Evolutionary conservation across 2,329 filamentous ascomycete species (phyloP).

Genomic region (Colletotrichum gloeosporioides): DNA sequence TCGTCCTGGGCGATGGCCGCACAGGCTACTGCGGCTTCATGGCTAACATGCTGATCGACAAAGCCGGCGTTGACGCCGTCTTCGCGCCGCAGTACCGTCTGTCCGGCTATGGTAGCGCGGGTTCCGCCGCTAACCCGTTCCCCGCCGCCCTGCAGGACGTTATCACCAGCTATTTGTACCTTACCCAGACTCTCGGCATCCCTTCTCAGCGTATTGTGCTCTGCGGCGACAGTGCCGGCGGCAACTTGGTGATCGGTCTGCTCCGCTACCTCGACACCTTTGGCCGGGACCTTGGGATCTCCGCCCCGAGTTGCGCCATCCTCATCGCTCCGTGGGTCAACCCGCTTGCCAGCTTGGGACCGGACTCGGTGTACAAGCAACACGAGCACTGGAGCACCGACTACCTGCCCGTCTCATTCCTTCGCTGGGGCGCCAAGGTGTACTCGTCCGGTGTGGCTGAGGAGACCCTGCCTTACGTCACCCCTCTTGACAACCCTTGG

Average conservation of each 20-base stretch:
- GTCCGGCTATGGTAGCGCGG: constrained; percentile 18
- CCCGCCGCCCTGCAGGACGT: constrained; percentile 36
- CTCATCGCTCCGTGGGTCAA: constrained; percentile 6
- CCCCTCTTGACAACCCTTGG: constrained; percentile 1
- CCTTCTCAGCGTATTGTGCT: constrained; percentile 32
- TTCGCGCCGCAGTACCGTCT: constrained; percentile 38
- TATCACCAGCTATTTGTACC: constrained; percentile 32
- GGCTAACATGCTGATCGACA: constrained; percentile 25
- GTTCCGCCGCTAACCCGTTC: constrained; percentile 21
- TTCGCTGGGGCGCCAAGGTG: constrained; percentile 3
- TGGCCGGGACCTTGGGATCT: background rate
- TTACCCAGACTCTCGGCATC: constrained; percentile 27
- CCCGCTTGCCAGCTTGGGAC: constrained; percentile 1
- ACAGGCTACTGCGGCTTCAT: constrained; percentile 32
- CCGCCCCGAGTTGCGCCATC: background rate
- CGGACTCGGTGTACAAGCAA: background rate
- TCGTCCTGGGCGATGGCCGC: constrained; percentile 34
- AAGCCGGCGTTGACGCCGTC: constrained; percentile 28
- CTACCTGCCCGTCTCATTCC: constrained; percentile 4
- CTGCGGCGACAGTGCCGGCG: constrained; percentile 38
- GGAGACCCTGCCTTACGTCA: background rate
- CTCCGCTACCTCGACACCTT: constrained; percentile 31
- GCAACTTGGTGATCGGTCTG: constrained; percentile 32
- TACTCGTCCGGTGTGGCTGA: background rate
- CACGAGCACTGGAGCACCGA: constrained; percentile 11